Evolutionary conservation across 352 stramenopile species (phyloP).

Genomic region (Thalassiosira livingstoniorum): DNA sequence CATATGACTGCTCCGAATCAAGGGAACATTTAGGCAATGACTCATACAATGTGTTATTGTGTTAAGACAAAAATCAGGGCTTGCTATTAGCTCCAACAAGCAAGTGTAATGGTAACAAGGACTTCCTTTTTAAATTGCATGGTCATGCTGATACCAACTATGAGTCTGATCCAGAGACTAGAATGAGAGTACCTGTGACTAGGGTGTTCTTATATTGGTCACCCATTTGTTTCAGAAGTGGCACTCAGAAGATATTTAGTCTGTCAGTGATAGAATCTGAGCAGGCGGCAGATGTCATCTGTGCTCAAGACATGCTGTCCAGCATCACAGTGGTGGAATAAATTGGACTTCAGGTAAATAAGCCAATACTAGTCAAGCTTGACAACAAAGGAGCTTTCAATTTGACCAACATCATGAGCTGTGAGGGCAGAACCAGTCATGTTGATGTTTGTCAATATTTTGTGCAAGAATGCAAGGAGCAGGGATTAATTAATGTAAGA

Average conservation of each 20-base stretch:
- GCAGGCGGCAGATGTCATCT: not conserved
- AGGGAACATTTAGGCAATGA: conserved; percentile 8
- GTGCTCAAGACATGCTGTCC: conserved; percentile 33
- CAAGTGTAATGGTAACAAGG: conserved; percentile 15
- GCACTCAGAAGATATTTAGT: conserved; percentile 3
- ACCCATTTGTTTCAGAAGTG: conserved; percentile 24
- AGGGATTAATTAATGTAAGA: not conserved
- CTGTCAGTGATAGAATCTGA: conserved; percentile 29
- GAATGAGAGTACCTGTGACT: conserved; percentile 22
- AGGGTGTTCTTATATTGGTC: conserved; percentile 21
- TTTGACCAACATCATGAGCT: conserved; percentile 35
- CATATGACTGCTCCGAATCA: not conserved
- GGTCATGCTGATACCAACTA: conserved; percentile 31
- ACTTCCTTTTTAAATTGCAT: conserved; percentile 11
- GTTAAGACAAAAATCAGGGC: conserved; percentile 1
- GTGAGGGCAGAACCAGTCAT: conserved; percentile 45
- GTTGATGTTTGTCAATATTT: conserved; percentile 31
- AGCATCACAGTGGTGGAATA: conserved; percentile 3
- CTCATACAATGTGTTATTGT: not conserved
- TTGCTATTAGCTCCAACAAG: not conserved
- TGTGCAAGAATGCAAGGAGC: not conserved
- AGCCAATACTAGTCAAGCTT: conserved; percentile 21
- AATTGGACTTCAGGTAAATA: conserved; percentile 15
- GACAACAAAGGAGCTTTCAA: conserved; percentile 28
- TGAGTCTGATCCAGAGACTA: conserved; percentile 20